phyloP scores from a whole-genome alignment of 2,329 filamentous ascomycete species.

The Ophiostoma montium region DNA sequence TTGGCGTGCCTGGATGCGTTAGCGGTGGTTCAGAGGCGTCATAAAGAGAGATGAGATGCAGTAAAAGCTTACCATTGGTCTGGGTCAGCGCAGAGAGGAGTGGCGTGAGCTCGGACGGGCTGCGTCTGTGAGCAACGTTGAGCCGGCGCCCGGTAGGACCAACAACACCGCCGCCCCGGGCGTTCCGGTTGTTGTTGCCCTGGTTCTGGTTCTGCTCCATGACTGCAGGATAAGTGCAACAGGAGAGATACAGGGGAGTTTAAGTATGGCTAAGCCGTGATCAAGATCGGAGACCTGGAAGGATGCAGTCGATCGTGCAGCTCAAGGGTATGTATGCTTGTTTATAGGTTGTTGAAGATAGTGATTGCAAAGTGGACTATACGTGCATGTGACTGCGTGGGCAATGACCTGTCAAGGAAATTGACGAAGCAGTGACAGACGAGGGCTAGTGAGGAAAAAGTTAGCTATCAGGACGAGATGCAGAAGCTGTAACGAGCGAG shows the following conservation, averaged over 20 bases:
- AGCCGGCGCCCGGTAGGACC: conserved; percentile 78
- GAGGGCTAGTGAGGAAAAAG: neutral
- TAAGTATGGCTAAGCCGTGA: neutral
- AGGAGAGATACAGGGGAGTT: neutral
- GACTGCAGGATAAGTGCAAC: neutral
- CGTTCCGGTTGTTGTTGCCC: neutral
- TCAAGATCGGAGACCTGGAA: neutral
- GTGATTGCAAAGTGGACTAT: neutral
- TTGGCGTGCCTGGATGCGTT: conserved; percentile 28
- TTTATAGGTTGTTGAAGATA: neutral
- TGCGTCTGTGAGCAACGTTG: conserved; percentile 93
- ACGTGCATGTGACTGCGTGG: neutral
- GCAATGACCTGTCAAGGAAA: neutral
- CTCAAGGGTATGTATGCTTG: neutral
- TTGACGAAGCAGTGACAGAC: neutral
- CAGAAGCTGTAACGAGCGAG: neutral
- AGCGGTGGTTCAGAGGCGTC: neutral
- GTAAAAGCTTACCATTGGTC: neutral
- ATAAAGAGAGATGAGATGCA: neutral
- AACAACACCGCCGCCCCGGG: conserved; percentile 27
- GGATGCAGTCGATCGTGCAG: neutral
- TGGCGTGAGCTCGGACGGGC: conserved; percentile 91
- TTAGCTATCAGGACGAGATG: neutral
- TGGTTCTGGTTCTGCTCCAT: neutral
- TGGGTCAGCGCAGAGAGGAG: conserved; percentile 70